These are phyloP conservation scores for Scheffersomyces ergatensis DNA, from an alignment of 805 yeast species.

Conservation along the genomic window DNA sequence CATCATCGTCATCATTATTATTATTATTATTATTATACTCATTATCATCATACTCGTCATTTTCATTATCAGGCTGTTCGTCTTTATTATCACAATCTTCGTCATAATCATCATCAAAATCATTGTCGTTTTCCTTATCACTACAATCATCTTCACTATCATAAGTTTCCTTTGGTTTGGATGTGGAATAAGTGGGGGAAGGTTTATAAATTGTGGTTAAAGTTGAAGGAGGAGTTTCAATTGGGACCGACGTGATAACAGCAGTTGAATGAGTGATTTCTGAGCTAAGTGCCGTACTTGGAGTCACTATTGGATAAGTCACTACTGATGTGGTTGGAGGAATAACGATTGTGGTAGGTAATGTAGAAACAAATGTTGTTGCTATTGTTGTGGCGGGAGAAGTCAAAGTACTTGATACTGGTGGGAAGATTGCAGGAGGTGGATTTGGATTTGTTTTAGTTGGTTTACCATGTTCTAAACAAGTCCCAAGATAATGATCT, in stretches of 20 bases:
- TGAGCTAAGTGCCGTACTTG: background rate
- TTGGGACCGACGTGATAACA: background rate
- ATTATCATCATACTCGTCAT: background rate
- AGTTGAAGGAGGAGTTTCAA: background rate
- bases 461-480: slow-evolving; percentile 32
- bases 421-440: slow-evolving; percentile 5
- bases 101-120: slow-evolving; percentile 2
- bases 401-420: slow-evolving; percentile 2
- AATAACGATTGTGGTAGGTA: background rate
- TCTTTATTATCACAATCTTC: background rate
- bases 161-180: background rate
- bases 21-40: background rate
- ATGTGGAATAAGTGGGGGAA: background rate
- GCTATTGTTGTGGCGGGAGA: slow-evolving; percentile 5
- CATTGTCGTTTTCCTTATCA: slow-evolving; percentile 1
- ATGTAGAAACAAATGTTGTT: background rate
- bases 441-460: slow-evolving; percentile 8
- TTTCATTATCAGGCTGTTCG: slow-evolving; percentile 1
- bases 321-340: background rate
- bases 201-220: background rate
- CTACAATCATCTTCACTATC: background rate
- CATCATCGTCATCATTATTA: slow-evolving; percentile 3
- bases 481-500: slow-evolving; percentile 50
- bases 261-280: background rate
- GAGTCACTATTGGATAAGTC: background rate